A percentile compares a stretch with the other conserved stretches of the same genome.
Evolutionary conservation across 108 stramenopile species (phyloP).

Genomic region (Nitzschia putrida): DNA sequence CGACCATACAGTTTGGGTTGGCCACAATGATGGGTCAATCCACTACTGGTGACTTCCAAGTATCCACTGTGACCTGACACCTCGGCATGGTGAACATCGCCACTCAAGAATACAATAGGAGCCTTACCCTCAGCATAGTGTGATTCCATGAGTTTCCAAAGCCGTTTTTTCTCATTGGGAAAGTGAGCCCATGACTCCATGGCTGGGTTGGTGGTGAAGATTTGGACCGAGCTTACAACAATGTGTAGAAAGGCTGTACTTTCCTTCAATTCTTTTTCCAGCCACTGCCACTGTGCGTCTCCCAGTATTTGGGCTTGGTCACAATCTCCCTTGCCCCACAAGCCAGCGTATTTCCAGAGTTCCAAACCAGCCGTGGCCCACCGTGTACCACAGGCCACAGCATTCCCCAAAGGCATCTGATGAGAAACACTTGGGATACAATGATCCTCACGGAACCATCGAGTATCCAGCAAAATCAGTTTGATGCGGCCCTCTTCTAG

Average conservation of each 20-base stretch:
- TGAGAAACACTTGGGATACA: slow-evolving; percentile 72
- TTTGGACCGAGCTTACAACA: slow-evolving; percentile 79
- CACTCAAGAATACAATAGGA: slow-evolving; percentile 65
- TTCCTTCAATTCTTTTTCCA: slow-evolving; percentile 47
- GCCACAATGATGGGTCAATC: slow-evolving; percentile 81
- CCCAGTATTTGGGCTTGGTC: slow-evolving; percentile 56
- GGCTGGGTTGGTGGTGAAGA: slow-evolving; percentile 81
- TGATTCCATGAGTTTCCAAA: slow-evolving; percentile 53
- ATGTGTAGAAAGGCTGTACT: slow-evolving; percentile 41
- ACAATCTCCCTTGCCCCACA: slow-evolving; percentile 36
- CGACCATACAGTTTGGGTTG: slow-evolving; percentile 63
- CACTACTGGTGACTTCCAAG: slow-evolving; percentile 85
- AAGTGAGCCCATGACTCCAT: slow-evolving; percentile 91
- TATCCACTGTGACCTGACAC: slow-evolving; percentile 51
- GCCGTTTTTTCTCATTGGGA: slow-evolving; percentile 59
- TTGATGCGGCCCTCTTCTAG: slow-evolving; percentile 48
- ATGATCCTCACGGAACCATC: slow-evolving; percentile 74
- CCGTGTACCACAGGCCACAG: slow-evolving; percentile 69
- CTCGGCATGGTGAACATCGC: slow-evolving; percentile 92
- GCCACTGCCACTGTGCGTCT: slow-evolving; percentile 85
- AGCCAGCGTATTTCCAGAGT: slow-evolving; percentile 30
- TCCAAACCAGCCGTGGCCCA: slow-evolving; percentile 71
- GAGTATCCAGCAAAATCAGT: slow-evolving; percentile 81
- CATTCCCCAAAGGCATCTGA: slow-evolving; percentile 52
- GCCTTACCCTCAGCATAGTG: slow-evolving; percentile 16